Evolutionary conservation across 352 stramenopile genomes (phyloP).

Genomic region (Pythium brassicae): DNA sequence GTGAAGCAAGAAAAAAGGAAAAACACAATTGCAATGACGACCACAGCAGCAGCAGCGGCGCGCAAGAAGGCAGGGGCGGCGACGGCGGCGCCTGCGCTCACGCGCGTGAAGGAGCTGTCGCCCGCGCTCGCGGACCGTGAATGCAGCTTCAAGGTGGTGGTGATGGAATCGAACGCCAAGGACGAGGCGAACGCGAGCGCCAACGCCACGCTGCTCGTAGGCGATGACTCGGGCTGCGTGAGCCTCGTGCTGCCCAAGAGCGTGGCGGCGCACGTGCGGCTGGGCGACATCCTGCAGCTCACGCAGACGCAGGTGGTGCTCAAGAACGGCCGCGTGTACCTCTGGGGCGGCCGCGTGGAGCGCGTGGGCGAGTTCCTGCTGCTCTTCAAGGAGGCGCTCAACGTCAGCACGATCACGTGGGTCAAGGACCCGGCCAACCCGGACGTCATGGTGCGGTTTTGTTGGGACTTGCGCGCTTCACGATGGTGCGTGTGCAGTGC

Average conservation of each 20-base stretch:
- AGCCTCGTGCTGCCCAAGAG: constrained; percentile 77
- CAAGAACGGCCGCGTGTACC: constrained; percentile 73
- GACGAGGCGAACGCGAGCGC: constrained; percentile 67
- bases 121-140: constrained; percentile 59
- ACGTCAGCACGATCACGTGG: constrained; percentile 82
- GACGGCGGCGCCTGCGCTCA: constrained; percentile 21
- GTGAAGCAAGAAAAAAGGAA: not conserved
- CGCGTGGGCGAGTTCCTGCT: constrained; percentile 81
- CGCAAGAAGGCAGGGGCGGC: constrained; percentile 35
- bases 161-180: constrained; percentile 81
- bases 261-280: constrained; percentile 58
- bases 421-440: constrained; percentile 76
- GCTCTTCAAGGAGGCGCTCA: constrained; percentile 81
- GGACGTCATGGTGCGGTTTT: constrained; percentile 39
- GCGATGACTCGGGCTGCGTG: constrained; percentile 76
- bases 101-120: constrained; percentile 71
- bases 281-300: constrained; percentile 74
- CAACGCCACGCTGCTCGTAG: constrained; percentile 80
- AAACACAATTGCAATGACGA: not conserved
- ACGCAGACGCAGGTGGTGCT: constrained; percentile 65
- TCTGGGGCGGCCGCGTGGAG: constrained; percentile 80
- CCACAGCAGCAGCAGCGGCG: constrained; percentile 8
- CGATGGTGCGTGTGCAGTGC: not conserved
- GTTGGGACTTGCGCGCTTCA: not conserved
- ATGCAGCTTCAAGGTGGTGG: constrained; percentile 69